Base-by-base conservation (phyloP, 805 yeast species). In the Ogataea pini region DNA sequence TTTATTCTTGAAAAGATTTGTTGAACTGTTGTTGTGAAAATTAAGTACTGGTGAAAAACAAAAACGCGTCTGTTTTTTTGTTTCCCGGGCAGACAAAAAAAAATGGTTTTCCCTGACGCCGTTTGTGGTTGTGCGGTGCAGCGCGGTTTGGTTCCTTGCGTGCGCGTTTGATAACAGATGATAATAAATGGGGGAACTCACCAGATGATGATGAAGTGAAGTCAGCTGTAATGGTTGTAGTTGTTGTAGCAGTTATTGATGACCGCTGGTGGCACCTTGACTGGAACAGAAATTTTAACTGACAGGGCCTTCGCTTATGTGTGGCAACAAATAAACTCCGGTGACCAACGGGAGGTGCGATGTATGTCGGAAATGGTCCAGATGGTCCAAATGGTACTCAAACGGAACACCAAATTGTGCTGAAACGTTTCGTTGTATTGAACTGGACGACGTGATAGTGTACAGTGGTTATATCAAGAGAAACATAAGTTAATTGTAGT, bases 401-500 rank as follows among this genome's bases (percentile, higher is more conserved):
- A 39, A 25, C 32, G 18, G 42, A 22, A 28, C 42, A 28, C 42
- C 16, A 14, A 16, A 9, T 25, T 39, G 33, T 39, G 42, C 32
- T 39, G 33, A 14, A 22, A 20, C 18, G 18, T 39, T 17, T 28
- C 7, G 44, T 22, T 41, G 27, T 41, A 22, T 4, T 28, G 16
- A 14, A 28, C 24, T 39, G 42, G 9, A 34, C 13, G 31, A 10
- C 19, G 33, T n/a, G 18, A 32, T 39, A 10, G 32, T 27, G 31
- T 17, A 12, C 20, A 24, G 16, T 37, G 34, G 43, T 47, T 47
- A 36, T 42, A 28, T 40, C 31, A 24, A 46, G 45, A 47, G 29
- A 46, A 48, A 48, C 55, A 51, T 48, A 46, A 34, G 36, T 41
- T 37, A 28, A 18, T 42, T 36, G 28, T 36, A 40, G 36, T 9